Evolutionary conservation across 768 basidiomycete genomes (phyloP).

Genomic region (Auricularia cornea): DNA sequence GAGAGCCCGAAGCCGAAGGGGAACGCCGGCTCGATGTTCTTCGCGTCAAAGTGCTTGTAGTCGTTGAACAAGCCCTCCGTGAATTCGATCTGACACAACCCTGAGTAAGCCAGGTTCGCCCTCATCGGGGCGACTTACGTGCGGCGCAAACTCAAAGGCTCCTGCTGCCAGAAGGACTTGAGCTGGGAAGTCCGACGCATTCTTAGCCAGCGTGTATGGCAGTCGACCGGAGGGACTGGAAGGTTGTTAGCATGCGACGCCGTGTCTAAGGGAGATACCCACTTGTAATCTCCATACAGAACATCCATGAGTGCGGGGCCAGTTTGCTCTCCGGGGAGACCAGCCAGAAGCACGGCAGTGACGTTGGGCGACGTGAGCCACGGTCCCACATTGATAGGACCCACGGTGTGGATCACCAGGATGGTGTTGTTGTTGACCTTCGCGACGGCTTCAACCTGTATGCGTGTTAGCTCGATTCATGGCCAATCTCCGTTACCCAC

Average conservation of each 20-base stretch:
- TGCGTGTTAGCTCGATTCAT: background rate
- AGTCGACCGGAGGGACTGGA: slow-evolving; percentile 48
- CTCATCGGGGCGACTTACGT: background rate
- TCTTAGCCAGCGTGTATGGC: slow-evolving; percentile 71
- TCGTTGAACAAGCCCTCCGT: slow-evolving; percentile 23
- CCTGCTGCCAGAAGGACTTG: slow-evolving; percentile 21
- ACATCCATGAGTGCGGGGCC: slow-evolving; percentile 33
- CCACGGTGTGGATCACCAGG: slow-evolving; percentile 57
- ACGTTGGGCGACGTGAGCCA: slow-evolving; percentile 71
- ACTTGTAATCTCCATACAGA: slow-evolving; percentile 29
- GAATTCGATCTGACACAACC: slow-evolving; percentile 33
- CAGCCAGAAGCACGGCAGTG: slow-evolving; percentile 49
- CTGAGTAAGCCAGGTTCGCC: no score
- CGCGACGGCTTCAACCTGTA: slow-evolving; percentile 13
- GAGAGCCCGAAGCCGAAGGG: slow-evolving; percentile 69
- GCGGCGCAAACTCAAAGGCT: background rate
- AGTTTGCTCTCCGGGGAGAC: slow-evolving; percentile 32
- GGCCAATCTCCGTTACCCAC: background rate
- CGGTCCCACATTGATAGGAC: slow-evolving; percentile 46
- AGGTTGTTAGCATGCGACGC: background rate
- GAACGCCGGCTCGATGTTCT: slow-evolving; percentile 67
- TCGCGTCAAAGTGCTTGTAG: slow-evolving; percentile 24
- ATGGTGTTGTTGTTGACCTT: slow-evolving; percentile 44
- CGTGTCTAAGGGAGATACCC: background rate
- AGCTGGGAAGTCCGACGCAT: slow-evolving; percentile 47